A percentile compares a stretch with the other conserved stretches of the same genome.
These are phyloP conservation scores for Stephania yunnanensis DNA, from an alignment of 164 flowering plant species.

Conservation along the genomic window DNA sequence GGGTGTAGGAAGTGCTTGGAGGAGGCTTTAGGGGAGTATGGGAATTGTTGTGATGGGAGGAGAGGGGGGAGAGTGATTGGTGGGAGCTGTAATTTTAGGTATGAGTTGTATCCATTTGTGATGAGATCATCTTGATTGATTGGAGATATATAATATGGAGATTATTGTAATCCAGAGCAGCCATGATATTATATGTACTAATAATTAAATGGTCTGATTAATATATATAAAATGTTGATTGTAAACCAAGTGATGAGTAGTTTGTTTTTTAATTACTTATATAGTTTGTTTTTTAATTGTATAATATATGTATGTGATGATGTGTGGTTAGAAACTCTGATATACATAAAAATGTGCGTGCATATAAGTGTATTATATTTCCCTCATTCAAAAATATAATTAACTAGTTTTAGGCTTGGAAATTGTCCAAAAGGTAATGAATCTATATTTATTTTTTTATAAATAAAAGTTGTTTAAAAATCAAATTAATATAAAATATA, in stretches of 20 bases:
- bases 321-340: too few species aligned
- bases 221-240: not conserved
- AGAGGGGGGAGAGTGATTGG: constrained; percentile 49
- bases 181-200: not conserved
- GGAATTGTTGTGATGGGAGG: constrained; percentile 41
- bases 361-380: too few species aligned
- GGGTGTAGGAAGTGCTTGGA: constrained; percentile 45
- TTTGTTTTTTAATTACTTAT: too few species aligned
- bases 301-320: too few species aligned
- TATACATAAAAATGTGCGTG: too few species aligned
- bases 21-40: constrained; percentile 27
- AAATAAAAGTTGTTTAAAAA: too few species aligned
- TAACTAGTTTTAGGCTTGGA: too few species aligned
- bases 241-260: not conserved
- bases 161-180: not conserved
- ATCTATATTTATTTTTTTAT: too few species aligned
- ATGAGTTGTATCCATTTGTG: constrained; percentile 44
- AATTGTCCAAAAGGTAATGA: too few species aligned
- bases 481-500: too few species aligned
- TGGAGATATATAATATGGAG: constrained; percentile 1
- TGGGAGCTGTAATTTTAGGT: constrained; percentile 48
- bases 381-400: too few species aligned
- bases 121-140: constrained; percentile 8
- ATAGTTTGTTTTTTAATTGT: not conserved
- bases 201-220: not conserved